Percentiles rank a stretch among this genome's conserved stretches.
Conservation (phyloP, 805 yeast species). For the Jamesozyma piceae region DNA sequence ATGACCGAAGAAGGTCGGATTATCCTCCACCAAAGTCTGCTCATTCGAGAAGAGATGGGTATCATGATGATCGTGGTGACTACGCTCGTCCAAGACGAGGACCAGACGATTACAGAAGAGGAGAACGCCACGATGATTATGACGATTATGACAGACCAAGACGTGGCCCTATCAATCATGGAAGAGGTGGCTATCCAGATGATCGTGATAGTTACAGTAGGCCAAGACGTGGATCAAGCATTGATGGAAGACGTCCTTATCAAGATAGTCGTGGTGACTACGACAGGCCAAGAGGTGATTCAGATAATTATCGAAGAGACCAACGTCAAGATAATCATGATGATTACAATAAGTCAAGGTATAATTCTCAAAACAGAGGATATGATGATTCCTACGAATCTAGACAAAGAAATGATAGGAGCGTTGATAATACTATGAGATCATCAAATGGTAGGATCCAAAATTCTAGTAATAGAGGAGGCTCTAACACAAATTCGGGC, state of each 20-base stretch:
- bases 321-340: background rate
- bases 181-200: background rate
- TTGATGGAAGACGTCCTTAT: background rate
- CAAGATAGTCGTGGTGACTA: background rate
- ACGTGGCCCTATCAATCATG: background rate
- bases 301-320: background rate
- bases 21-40: background rate
- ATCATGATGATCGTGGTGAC: conserved; percentile 7
- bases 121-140: conserved; percentile 1
- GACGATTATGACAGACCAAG: conserved; percentile 19
- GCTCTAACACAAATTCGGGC: background rate
- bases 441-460: background rate
- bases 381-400: too few species aligned
- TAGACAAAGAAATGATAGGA: too few species aligned
- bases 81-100: conserved; percentile 17
- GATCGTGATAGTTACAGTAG: conserved; percentile 13
- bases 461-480: background rate
- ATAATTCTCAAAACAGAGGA: background rate
- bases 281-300: conserved; percentile 1
- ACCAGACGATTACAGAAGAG: background rate
- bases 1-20: background rate
- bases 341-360: conserved; percentile 5
- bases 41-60: background rate
- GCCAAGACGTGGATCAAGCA: conserved; percentile 4
- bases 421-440: background rate